Percentiles rank a stretch among this genome's conserved stretches.
phyloP scores from a whole-genome alignment of 225 moss, liverwort and hornwort species.

The Polytrichum formosum region DNA sequence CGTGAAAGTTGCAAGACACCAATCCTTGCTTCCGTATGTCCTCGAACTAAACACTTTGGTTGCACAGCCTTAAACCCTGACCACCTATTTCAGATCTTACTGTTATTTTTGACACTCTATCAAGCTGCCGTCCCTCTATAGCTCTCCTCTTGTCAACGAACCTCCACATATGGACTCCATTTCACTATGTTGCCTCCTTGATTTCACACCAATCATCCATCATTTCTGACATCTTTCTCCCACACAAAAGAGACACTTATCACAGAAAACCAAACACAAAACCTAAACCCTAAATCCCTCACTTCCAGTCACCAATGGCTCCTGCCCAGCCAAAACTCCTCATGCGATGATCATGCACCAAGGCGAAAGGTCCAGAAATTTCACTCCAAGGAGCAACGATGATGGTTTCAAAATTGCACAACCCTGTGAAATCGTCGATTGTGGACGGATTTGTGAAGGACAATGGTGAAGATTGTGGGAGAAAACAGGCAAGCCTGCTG shows the following conservation, averaged over 20 bases:
- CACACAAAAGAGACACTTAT: neutral
- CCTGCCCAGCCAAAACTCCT: too few species aligned
- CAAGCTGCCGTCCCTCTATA: too few species aligned
- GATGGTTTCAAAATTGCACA: neutral
- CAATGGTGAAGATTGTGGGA: neutral
- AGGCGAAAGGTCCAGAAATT: neutral
- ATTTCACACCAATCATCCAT: too few species aligned
- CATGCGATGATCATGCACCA: too few species aligned
- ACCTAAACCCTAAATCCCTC: neutral
- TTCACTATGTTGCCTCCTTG: too few species aligned
- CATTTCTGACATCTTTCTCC: too few species aligned
- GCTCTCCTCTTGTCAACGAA: too few species aligned
- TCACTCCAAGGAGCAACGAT: neutral
- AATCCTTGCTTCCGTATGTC: neutral
- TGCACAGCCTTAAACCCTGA: neutral
- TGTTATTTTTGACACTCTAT: too few species aligned
- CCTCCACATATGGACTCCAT: too few species aligned
- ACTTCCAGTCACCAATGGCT: neutral
- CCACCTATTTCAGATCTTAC: neutral
- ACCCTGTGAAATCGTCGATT: neutral
- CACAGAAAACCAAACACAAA: neutral
- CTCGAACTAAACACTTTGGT: neutral
- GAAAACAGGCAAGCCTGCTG: too few species aligned
- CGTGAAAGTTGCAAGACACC: too few species aligned
- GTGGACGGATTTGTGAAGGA: slow-evolving; percentile 1